Conservation (phyloP, 306 rosid genomes). For the Sechiopsis laciniata region DNA sequence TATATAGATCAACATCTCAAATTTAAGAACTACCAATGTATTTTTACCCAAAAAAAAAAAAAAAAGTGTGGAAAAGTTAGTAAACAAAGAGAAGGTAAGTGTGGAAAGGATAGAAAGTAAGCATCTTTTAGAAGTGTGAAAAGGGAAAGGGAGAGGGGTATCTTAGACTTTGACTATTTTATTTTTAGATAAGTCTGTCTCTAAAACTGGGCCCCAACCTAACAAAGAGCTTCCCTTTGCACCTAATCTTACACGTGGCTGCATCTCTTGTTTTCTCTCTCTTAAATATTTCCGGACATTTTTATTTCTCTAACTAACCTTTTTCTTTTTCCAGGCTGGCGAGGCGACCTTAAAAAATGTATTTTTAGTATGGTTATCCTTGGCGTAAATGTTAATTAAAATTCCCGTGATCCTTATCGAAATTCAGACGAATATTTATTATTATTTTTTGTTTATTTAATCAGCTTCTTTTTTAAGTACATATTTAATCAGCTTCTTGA, state of each 20-base stretch:
- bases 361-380: too few species aligned
- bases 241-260: not conserved
- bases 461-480: not conserved
- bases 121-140: constrained; percentile 13
- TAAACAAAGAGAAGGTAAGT: not conserved
- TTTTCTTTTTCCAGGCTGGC: not conserved
- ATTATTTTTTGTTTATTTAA: not conserved
- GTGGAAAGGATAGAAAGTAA: constrained; percentile 8
- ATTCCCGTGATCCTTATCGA: not conserved
- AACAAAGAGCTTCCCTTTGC: not conserved
- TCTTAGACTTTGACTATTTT: constrained; percentile 14
- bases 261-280: not conserved
- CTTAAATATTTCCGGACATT: not conserved
- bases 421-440: not conserved
- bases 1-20: too few species aligned
- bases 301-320: not conserved
- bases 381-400: too few species aligned
- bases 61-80: not conserved
- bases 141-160: not conserved
- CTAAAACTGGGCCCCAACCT: not conserved
- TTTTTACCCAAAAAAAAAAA: too few species aligned
- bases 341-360: not conserved
- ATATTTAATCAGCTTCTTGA: too few species aligned
- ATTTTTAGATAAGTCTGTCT: not conserved
- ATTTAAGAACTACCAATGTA: too few species aligned